Evolutionary conservation across 2,329 filamentous ascomycete species (phyloP).

Genomic region (Alternaria consortialis): DNA sequence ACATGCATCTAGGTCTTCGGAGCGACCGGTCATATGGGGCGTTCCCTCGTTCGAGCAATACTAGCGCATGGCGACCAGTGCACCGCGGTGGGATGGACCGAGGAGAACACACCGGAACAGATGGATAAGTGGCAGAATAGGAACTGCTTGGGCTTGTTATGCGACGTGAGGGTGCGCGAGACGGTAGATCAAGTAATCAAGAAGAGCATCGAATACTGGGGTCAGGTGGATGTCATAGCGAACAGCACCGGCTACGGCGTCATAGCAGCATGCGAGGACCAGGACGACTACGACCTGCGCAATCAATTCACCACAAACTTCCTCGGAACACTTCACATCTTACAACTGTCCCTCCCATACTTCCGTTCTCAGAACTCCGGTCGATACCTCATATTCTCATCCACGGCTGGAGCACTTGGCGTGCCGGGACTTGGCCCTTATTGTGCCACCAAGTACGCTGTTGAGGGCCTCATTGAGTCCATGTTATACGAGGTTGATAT

Average conservation of each 20-base stretch:
- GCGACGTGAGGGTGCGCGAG: constrained; percentile 84
- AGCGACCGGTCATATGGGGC: constrained; percentile 95
- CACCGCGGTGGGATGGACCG: constrained; percentile 82
- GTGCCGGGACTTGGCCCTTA: constrained; percentile 93
- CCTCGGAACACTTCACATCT: constrained; percentile 92
- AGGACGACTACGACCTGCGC: constrained; percentile 92
- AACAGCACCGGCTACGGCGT: constrained; percentile 95
- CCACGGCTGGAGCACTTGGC: constrained; percentile 88
- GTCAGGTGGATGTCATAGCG: constrained; percentile 84
- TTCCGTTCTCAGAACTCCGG: constrained; percentile 79
- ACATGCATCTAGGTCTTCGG: constrained; percentile 73
- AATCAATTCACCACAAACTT: constrained; percentile 99
- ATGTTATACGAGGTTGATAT: constrained; percentile 94
- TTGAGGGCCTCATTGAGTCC: constrained; percentile 93
- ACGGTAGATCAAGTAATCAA: constrained; percentile 79
- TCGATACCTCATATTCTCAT: constrained; percentile 93
- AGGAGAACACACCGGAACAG: constrained; percentile 75
- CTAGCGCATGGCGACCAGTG: constrained; percentile 84
- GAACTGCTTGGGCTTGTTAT: constrained; percentile 81
- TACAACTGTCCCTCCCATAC: constrained; percentile 86
- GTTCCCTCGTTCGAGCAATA: constrained; percentile 84
- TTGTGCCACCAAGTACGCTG: constrained; percentile 96
- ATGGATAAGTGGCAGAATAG: constrained; percentile 73
- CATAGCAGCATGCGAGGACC: constrained; percentile 94
- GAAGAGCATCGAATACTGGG: constrained; percentile 76